Conservation (phyloP, 305 asterid genomes). For the Solanum hybrid region DNA sequence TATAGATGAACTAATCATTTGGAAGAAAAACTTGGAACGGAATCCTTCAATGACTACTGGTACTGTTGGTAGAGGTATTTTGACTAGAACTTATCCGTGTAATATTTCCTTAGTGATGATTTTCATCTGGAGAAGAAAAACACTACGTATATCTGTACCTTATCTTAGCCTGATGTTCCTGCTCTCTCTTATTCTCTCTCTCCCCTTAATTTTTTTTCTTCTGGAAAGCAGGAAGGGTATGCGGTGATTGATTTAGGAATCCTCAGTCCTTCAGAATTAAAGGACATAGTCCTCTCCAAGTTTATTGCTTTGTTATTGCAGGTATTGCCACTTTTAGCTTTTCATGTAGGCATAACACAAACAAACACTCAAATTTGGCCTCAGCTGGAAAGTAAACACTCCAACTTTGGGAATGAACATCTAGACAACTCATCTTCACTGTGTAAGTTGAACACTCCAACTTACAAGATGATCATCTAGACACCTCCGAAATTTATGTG, state of each 20-base stretch:
- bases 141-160: not conserved
- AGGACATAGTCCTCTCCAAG: slow-evolving; percentile 51
- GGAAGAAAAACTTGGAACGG: not conserved
- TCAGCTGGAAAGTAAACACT: not conserved
- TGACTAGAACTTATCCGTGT: not conserved
- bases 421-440: not conserved
- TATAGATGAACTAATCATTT: not conserved
- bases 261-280: slow-evolving; percentile 33
- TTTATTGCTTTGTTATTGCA: slow-evolving; percentile 59
- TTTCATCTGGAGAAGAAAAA: not conserved
- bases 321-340: slow-evolving; percentile 35
- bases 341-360: not conserved
- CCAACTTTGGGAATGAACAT: not conserved
- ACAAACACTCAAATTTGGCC: not conserved
- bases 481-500: not conserved
- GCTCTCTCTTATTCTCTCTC: not conserved
- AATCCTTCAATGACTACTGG: not conserved
- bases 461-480: not conserved
- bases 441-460: not conserved
- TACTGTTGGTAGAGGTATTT: not conserved
- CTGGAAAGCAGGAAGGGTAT: slow-evolving; percentile 64
- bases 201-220: not conserved
- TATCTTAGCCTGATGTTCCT: not conserved
- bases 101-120: not conserved
- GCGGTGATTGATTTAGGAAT: slow-evolving; percentile 50